These are phyloP conservation scores for Diplotaxis tenuifolia DNA, from an alignment of 345 rosid species.

Conservation along the genomic window DNA sequence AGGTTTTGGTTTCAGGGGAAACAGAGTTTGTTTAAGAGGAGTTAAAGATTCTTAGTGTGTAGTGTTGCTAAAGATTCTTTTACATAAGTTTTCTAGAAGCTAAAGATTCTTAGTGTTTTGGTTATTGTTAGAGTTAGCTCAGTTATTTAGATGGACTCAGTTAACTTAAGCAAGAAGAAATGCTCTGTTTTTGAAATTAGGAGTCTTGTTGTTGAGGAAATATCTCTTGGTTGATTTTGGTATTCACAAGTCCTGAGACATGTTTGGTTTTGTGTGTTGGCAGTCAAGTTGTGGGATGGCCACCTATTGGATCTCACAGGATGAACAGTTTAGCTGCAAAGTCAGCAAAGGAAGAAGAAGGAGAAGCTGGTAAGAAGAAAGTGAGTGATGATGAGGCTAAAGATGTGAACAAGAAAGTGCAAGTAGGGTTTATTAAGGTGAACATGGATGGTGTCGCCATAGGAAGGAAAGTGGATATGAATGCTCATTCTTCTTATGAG, in stretches of 20 bases:
- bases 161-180: neutral
- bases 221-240: neutral
- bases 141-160: neutral
- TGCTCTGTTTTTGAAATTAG: constrained; percentile 6
- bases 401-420: constrained; percentile 50
- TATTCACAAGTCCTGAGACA: neutral
- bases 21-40: neutral
- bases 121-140: constrained; percentile 1
- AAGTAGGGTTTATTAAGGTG: constrained; percentile 79
- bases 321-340: constrained; percentile 74
- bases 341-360: constrained; percentile 51
- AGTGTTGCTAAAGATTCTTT: neutral
- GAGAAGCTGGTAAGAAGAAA: constrained; percentile 29
- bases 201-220: neutral
- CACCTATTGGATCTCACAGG: constrained; percentile 76
- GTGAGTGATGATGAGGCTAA: constrained; percentile 52
- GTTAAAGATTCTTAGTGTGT: neutral
- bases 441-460: constrained; percentile 85
- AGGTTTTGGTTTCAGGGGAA: constrained; percentile 11
- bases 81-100: neutral
- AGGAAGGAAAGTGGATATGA: constrained; percentile 89
- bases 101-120: neutral
- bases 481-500: constrained; percentile 68
- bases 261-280: constrained; percentile 29
- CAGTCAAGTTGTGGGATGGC: constrained; percentile 97